Evolutionary conservation across 176 grass and related monocot genomes (phyloP).

Genomic region (Themeda triandra): DNA sequence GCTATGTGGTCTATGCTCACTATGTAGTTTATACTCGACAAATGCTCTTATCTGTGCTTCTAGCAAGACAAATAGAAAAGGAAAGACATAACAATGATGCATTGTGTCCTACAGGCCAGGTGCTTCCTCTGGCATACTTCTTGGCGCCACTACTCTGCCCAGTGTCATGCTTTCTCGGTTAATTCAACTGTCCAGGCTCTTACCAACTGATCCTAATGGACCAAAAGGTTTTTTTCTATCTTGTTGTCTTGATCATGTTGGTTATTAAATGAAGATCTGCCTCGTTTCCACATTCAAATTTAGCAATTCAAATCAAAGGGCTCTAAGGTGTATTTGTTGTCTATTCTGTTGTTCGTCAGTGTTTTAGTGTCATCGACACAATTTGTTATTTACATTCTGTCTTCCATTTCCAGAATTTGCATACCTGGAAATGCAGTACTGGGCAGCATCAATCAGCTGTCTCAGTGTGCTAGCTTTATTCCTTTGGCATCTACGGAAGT

Average conservation of each 20-base stretch:
- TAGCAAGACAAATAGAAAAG: not conserved
- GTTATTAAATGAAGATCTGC: not conserved
- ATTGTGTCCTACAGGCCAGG: conserved; percentile 61
- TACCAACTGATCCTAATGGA: conserved; percentile 42
- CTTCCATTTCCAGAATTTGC: conserved; percentile 52
- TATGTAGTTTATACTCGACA: not conserved
- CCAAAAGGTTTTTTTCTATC: conserved; percentile 41
- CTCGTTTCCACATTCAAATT: not conserved
- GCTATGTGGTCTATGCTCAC: not conserved
- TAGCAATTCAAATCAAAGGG: not conserved
- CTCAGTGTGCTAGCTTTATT: conserved; percentile 71
- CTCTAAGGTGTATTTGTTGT: not conserved
- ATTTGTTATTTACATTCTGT: not conserved
- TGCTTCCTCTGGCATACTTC: conserved; percentile 91
- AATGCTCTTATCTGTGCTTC: not conserved
- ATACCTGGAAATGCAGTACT: conserved; percentile 81
- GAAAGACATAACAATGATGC: not conserved
- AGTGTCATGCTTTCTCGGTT: conserved; percentile 84
- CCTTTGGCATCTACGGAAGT: conserved; percentile 45
- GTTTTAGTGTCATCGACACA: not conserved
- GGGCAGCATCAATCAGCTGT: conserved; percentile 65
- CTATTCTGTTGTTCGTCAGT: not conserved
- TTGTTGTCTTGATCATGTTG: not conserved
- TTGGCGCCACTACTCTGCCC: conserved; percentile 78
- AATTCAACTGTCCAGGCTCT: conserved; percentile 70